Base-by-base conservation (phyloP, 352 stramenopile genomes). In the Globisporangium canariense region DNA sequence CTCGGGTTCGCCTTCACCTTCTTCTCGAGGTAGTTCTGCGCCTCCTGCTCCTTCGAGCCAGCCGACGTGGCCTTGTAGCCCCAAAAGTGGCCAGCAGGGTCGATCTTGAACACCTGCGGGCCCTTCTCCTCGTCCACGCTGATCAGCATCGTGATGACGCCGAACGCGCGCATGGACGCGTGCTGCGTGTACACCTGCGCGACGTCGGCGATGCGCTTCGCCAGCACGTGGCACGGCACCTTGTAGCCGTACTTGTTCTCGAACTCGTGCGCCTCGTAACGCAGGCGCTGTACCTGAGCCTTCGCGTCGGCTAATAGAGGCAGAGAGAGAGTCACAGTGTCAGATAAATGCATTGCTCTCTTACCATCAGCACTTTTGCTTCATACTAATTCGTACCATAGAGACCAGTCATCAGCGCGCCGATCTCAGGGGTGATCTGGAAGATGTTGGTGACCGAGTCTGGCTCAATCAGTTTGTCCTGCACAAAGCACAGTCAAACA, bases 21-120 rank as follows among this genome's bases (percentile, higher is more conserved):
- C 79, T 99, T 99, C 81, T 99, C 98, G 50, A 99, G 86, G 83
- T 98, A 98, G 77, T 99, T 99, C 67, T 98, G 97, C 34, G 97
- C 97, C 79, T 99, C 97, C 80, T 99, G 96, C 70, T 99, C 95
- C 83, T 99, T 99, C 14, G 91, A 78, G 20, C 98, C 98, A 1
- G 92, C 87, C 8, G 97, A 91, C 5, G 94, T 97, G 43, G 94
- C 97, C 73, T 91, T 93, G 83, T 93, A 93, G 45, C 97, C 97
- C 69, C 98, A 93, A 69, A 94, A 99, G 76, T 99, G 96, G n/a
- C 98, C 98, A 13, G 97, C 97, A 28, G 97, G 98, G 83, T 99
- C 98, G 11, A 99, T 85, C 87, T 99, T 99, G 77, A 97, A 99
- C 6, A 99, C 82, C 78, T 98, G 91, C 25, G 98, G 94, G 11